phyloP scores from a whole-genome alignment of 2,329 filamentous ascomycete species.

The Rhynchosporium agropyri region DNA sequence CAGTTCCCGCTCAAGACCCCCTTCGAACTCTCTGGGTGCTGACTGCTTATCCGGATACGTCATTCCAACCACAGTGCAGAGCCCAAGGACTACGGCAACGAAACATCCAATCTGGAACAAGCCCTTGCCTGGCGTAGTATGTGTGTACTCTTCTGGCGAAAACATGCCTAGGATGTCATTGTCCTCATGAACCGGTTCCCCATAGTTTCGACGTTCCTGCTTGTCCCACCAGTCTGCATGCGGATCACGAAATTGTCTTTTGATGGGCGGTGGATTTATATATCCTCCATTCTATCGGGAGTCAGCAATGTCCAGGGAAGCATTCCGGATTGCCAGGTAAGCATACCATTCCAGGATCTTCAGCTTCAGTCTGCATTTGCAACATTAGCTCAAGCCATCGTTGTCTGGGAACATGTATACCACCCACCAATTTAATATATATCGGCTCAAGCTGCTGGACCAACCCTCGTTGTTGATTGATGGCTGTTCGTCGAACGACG shows the following conservation, averaged over 20 bases:
- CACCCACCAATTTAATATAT: constrained; percentile 40
- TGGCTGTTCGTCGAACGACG: constrained; percentile 53
- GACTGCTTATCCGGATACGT: constrained; percentile 74
- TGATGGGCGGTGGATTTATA: constrained; percentile 75
- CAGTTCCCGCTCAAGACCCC: constrained; percentile 73
- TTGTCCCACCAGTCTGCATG: constrained; percentile 96
- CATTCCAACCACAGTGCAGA: constrained; percentile 68
- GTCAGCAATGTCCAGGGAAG: constrained; percentile 1
- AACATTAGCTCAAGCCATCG: constrained; percentile 28
- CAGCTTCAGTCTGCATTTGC: constrained; percentile 51
- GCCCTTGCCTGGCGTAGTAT: constrained; percentile 71
- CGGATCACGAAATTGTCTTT: constrained; percentile 91
- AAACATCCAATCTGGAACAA: constrained; percentile 70
- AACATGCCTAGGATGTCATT: constrained; percentile 92
- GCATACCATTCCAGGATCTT: constrained; percentile 69
- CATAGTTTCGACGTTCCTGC: constrained; percentile 95
- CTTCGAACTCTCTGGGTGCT: constrained; percentile 71
- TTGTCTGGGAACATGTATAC: not conserved
- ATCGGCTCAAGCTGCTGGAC: constrained; percentile 29
- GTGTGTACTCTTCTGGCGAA: constrained; percentile 85
- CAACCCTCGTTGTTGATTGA: constrained; percentile 55
- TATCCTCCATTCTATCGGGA: constrained; percentile 75
- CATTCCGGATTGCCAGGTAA: not conserved
- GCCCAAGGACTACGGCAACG: constrained; percentile 61
- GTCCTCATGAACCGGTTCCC: constrained; percentile 95